A percentile compares a stretch with the other conserved stretches of the same genome.
These are phyloP conservation scores for Paulownia fortunei DNA, from an alignment of 257 asterid species.

Conservation along the genomic window DNA sequence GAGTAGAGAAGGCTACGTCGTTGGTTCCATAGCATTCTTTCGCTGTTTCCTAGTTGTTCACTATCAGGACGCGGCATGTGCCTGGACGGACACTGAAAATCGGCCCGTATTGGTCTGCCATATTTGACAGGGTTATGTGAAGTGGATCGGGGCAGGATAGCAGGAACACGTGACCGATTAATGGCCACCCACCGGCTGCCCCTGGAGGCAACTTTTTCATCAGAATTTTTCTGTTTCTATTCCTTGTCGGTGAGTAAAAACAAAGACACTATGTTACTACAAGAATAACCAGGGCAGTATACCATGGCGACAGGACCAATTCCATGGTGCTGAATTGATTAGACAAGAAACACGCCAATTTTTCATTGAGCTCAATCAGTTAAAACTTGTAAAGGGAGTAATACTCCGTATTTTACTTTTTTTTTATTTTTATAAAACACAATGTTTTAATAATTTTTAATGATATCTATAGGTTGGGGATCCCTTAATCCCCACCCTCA, in stretches of 20 bases:
- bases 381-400: too few species aligned
- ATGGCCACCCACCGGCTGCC: slow-evolving; percentile 45
- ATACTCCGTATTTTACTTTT: too few species aligned
- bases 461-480: too few species aligned
- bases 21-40: slow-evolving; percentile 35
- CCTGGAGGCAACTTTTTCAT: slow-evolving; percentile 14
- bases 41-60: slow-evolving; percentile 35
- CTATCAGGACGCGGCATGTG: slow-evolving; percentile 24
- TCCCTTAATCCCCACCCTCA: too few species aligned
- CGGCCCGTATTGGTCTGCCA: slow-evolving; percentile 45
- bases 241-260: neutral
- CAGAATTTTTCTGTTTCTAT: neutral
- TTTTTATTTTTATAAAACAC: too few species aligned
- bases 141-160: slow-evolving; percentile 39
- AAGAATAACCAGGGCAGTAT: neutral
- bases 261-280: neutral
- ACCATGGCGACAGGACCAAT: neutral
- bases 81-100: slow-evolving; percentile 38
- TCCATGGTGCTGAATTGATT: slow-evolving; percentile 8
- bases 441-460: too few species aligned
- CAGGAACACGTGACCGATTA: slow-evolving; percentile 41
- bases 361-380: too few species aligned
- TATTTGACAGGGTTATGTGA: slow-evolving; percentile 28
- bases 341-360: neutral
- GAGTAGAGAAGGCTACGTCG: slow-evolving; percentile 29